These are phyloP conservation scores for Lachancea dasiensis DNA, from an alignment of 805 yeast genomes.

Conservation along the genomic window DNA sequence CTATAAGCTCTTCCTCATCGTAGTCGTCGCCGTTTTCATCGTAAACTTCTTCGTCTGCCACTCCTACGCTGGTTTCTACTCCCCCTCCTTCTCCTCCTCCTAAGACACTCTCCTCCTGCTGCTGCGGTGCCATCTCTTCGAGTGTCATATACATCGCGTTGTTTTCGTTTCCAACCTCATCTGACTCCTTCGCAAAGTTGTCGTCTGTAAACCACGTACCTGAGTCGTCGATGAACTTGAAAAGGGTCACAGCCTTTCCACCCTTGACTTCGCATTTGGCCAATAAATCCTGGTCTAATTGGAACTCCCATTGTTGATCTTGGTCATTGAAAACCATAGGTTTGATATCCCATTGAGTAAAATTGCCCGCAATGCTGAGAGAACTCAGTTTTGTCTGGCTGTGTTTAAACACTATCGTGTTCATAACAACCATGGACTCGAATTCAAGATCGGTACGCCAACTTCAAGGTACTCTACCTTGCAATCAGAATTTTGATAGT, in stretches of 20 bases:
- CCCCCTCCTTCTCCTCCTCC: neutral
- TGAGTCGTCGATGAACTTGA: constrained; percentile 27
- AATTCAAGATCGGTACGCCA: neutral
- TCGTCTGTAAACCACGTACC: constrained; percentile 29
- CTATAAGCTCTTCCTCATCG: no score
- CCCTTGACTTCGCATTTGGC: constrained; percentile 18
- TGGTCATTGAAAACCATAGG: constrained; percentile 15
- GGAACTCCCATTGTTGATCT: constrained; percentile 23
- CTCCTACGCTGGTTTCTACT: neutral
- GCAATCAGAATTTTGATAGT: no score
- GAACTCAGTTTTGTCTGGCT: constrained; percentile 9
- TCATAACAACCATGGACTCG: neutral
- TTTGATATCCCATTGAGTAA: constrained; percentile 31
- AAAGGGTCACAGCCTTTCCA: constrained; percentile 15
- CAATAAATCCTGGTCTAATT: constrained; percentile 21
- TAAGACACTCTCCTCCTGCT: no score
- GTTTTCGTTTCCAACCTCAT: constrained; percentile 34
- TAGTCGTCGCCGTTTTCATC: no score
- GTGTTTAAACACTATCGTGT: constrained; percentile 9
- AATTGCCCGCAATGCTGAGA: constrained; percentile 36
- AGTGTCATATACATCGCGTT: constrained; percentile 27
- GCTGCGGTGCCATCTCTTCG: no score
- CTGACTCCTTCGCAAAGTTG: constrained; percentile 30
- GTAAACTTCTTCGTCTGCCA: neutral
- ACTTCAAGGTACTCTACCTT: neutral